Base-by-base conservation (phyloP, 768 basidiomycete genomes). In the Rhodotorula diobovata region DNA sequence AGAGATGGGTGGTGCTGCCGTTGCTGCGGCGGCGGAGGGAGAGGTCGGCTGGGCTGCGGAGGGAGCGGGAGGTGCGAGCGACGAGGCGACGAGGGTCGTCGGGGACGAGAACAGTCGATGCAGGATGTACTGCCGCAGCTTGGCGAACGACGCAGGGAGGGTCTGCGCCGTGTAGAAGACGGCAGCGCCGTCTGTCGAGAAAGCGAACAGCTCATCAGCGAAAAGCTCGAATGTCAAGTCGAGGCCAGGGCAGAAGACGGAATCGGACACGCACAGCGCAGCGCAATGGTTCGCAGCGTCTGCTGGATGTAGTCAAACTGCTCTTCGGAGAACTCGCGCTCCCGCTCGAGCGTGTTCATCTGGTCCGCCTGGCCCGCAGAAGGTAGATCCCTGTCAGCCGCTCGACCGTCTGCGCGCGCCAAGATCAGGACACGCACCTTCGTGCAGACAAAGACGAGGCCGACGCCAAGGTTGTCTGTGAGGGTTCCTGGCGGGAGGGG, bases 271-370 rank as follows among this genome's bases (percentile, higher is more conserved):
- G 78, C 74, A 94, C 95, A 96, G 81, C 91, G 91, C 62, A 97
- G 81, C 79, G 92, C 95, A 63, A 98, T 86, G 1, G 92, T 90
- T 50, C 96, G 85, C 61, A 99, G 84, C n/a, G 91, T 87, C 78
- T 98, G 95, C 88, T 96, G 95, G 10, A 97, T 84, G 51, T 90
- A 89, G 78, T 99, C 96, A 53, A 93, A 94, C 76, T 89, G 84
- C 80, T 99, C 96, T 80, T 99, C 96, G 90, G 80, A 71, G 46
- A 77, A 74, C 79, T 69, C 76, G 70, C 72, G 72, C 50, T 67
- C 74, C 61, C 73, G 75, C 67, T 75, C 77, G 63, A 71, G 69
- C 54, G 39, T 43, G 65, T 66, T 65, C 74, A 77, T 73, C n/a
- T 37, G 74, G 76, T 67, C 78, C 32, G 68, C 74, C 78, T 70